Percentiles rank a stretch among this genome's conserved stretches.
Evolutionary conservation across 345 rosid genomes (phyloP).

Genomic region (Barbarea vulgaris): DNA sequence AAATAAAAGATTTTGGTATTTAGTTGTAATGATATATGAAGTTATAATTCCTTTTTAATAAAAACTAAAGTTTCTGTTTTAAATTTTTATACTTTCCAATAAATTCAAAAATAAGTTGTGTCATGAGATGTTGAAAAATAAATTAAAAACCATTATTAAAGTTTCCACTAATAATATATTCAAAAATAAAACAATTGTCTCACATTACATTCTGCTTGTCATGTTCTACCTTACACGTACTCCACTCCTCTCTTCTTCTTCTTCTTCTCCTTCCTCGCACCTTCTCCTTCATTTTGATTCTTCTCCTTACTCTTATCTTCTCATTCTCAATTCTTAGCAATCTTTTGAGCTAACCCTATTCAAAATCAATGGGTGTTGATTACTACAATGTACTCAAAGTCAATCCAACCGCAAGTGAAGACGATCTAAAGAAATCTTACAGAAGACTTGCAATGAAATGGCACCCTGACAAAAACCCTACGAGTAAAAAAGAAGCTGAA

Average conservation of each 20-base stretch:
- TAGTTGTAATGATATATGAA: background rate
- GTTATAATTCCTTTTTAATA: too few relatives aligned
- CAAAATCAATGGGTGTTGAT: constrained; percentile 71
- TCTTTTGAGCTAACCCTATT: background rate
- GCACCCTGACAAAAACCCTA: constrained; percentile 92
- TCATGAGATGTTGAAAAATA: background rate
- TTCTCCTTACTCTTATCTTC: background rate
- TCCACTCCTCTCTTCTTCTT: constrained; percentile 12
- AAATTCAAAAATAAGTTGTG: background rate
- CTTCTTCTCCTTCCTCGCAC: background rate
- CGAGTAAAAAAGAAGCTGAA: constrained; percentile 73
- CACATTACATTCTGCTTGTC: constrained; percentile 17
- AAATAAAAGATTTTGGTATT: too few relatives aligned
- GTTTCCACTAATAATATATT: background rate
- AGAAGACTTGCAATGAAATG: constrained; percentile 76
- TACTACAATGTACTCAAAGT: constrained; percentile 83
- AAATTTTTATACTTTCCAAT: background rate
- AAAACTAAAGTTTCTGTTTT: background rate
- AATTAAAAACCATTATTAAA: background rate
- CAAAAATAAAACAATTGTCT: background rate
- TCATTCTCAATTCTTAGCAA: background rate
- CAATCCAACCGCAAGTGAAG: constrained; percentile 61
- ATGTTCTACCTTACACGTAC: constrained; percentile 39
- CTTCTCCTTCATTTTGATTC: constrained; percentile 16
- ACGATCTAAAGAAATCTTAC: constrained; percentile 77